A percentile compares a stretch with the other conserved stretches of the same genome.
These are phyloP conservation scores for Coemansia sp. DNA, from an alignment of 192 early-diverging fungal genomes.

Conservation along the genomic window DNA sequence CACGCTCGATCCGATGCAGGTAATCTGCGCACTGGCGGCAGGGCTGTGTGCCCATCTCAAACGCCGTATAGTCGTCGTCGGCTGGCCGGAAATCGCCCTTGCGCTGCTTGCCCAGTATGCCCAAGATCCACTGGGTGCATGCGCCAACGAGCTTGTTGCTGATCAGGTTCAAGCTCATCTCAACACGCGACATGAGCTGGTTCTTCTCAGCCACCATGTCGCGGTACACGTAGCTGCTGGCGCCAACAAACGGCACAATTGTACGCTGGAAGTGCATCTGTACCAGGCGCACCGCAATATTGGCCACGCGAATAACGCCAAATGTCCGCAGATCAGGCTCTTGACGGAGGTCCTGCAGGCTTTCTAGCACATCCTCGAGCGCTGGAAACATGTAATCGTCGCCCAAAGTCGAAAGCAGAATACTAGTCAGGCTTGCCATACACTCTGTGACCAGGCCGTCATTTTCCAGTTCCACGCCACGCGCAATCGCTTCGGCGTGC, in stretches of 20 bases:
- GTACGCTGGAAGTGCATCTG: conserved; percentile 45
- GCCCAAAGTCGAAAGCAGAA: conserved; percentile 78
- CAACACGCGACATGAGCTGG: conserved; percentile 78
- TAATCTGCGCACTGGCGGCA: conserved; percentile 81
- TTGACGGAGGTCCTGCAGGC: conserved; percentile 36
- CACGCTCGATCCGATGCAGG: conserved; percentile 62
- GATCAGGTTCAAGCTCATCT: conserved; percentile 77
- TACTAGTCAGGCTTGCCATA: conserved; percentile 65
- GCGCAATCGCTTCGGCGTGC: conserved; percentile 73
- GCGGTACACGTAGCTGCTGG: conserved; percentile 64
- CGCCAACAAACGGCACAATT: conserved; percentile 46
- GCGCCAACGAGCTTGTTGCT: conserved; percentile 58
- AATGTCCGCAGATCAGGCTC: conserved; percentile 41
- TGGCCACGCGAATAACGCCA: conserved; percentile 29
- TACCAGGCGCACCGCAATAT: conserved; percentile 33
- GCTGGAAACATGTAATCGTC: conserved; percentile 79
- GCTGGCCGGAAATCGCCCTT: conserved; percentile 88
- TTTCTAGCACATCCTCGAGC: conserved; percentile 66
- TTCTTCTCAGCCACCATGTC: conserved; percentile 88
- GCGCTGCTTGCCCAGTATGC: conserved; percentile 75
- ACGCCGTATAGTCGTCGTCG: conserved; percentile 76
- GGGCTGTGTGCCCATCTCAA: conserved; percentile 74
- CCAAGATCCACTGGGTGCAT: conserved; percentile 68
- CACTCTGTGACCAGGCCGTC: conserved; percentile 65
- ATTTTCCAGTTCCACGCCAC: conserved; percentile 75